Conservation (phyloP, 1,284 basidiomycete species). For the Microbotryum silenes-acaulis region DNA sequence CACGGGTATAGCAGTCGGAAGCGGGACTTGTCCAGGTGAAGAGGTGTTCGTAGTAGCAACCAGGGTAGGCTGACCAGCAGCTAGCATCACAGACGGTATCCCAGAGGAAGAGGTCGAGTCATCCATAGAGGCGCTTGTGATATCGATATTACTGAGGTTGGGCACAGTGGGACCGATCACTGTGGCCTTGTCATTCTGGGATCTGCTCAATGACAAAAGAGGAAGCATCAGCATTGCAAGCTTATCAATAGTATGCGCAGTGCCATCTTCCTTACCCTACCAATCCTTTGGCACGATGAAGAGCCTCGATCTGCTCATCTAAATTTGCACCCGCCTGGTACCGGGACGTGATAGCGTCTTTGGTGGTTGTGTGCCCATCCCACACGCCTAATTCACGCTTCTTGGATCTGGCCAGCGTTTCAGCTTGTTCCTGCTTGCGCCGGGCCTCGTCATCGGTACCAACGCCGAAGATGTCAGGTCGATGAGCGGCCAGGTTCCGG, state of each 20-base stretch:
- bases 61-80: constrained; percentile 35
- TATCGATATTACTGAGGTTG: neutral
- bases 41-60: neutral
- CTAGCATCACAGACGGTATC: constrained; percentile 41
- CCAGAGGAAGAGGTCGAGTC: constrained; percentile 36
- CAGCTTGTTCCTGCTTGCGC: constrained; percentile 19
- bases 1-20: neutral
- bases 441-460: constrained; percentile 27
- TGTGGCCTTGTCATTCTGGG: constrained; percentile 32
- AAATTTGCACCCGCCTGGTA: constrained; percentile 84
- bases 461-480: constrained; percentile 90
- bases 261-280: neutral
- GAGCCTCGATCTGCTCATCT: constrained; percentile 89
- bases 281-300: constrained; percentile 79
- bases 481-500: constrained; percentile 77
- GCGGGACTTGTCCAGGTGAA: constrained; percentile 12
- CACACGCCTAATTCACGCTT: constrained; percentile 28
- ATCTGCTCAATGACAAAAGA: constrained; percentile 14
- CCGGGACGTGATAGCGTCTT: constrained; percentile 65
- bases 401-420: constrained; percentile 24
- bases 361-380: constrained; percentile 32
- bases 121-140: constrained; percentile 39
- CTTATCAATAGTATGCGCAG: neutral
- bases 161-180: constrained; percentile 33
- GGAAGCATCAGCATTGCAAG: neutral